Percentiles rank a stretch among this genome's conserved stretches.
Conservation (phyloP, 225 moss, liverwort and hornwort genomes). For the Straminergon stramineum region DNA sequence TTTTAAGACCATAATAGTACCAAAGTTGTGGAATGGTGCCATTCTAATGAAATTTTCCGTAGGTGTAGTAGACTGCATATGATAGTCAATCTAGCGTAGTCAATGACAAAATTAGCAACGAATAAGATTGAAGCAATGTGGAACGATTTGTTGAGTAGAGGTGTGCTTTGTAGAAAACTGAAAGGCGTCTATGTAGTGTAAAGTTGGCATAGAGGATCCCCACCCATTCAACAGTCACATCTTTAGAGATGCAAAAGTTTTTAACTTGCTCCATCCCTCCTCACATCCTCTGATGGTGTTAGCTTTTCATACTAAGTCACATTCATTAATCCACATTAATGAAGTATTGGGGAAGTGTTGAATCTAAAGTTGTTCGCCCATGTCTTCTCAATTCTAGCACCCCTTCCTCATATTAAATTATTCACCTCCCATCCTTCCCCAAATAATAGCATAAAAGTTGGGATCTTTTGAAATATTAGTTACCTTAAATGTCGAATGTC, state of each 20-base stretch:
- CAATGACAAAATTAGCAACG: neutral
- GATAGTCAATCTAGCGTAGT: neutral
- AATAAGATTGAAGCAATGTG: neutral
- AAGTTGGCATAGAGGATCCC: neutral
- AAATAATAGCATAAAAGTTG: neutral
- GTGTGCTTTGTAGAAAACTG: neutral
- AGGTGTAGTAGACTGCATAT: neutral
- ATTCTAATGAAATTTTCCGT: too few species aligned
- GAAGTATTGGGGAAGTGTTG: too few species aligned
- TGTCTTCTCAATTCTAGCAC: neutral
- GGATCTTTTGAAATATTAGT: neutral
- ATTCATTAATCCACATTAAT: neutral
- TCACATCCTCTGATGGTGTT: neutral
- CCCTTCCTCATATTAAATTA: accelerated
- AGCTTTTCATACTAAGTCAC: neutral
- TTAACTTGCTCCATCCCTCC: too few species aligned
- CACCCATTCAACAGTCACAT: neutral
- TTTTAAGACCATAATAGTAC: too few species aligned
- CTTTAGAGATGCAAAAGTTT: neutral
- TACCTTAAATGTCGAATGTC: neutral
- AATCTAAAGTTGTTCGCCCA: neutral
- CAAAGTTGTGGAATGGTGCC: too few species aligned
- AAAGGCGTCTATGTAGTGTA: too few species aligned
- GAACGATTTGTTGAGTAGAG: neutral
- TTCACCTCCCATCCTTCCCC: neutral